Base-by-base conservation (phyloP, 805 yeast species). In the Candida golubevii region DNA sequence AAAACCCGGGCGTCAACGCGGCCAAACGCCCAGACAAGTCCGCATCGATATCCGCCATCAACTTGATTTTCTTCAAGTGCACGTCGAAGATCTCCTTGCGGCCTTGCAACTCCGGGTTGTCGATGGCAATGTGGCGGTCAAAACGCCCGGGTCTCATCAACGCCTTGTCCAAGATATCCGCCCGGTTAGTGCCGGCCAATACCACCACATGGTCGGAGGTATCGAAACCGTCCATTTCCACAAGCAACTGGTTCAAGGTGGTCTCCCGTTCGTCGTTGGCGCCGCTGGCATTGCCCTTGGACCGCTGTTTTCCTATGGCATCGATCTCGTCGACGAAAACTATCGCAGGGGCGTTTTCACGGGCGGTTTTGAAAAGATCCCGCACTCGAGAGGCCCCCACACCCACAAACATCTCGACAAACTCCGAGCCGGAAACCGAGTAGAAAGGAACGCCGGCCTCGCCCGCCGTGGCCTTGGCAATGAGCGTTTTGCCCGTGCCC, bases 401-500 rank as follows among this genome's bases (percentile, higher is more conserved):
- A 74, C 99, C 99, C 29, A 90, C 98, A 72, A 89, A 93, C 98
- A 91, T 93, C 65, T 91, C 98, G 12, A 93, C 96, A 56, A 91
- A 91, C 65, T 91, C 99, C 6, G 98, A 90, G 51, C 99, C 99
- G 1, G 96, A 87, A 14, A 93, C 98, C 12, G 96, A 86, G 58
- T 82, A 83, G 63, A 93, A 93, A 35, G 99, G 97, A 34, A 93
- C 99, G 46, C 93, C 95, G 0, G 99, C 99, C 66, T 93, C 99
- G 54, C 99, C 99, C 1, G 99, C 99, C 38, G 98, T 93, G 7
- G 99, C 99, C 62, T 88, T 91, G 11, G 99, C 99, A 39, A 93
- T 71, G 42, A 93, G 72, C 1, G 99, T 93, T 63, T 93, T 93
- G 80, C 99, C 99, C 8, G 99, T 93, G 72, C 99, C 99, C 41